Conservation (phyloP, 2,329 filamentous ascomycete genomes). For the Talaromyces atroroseus region DNA sequence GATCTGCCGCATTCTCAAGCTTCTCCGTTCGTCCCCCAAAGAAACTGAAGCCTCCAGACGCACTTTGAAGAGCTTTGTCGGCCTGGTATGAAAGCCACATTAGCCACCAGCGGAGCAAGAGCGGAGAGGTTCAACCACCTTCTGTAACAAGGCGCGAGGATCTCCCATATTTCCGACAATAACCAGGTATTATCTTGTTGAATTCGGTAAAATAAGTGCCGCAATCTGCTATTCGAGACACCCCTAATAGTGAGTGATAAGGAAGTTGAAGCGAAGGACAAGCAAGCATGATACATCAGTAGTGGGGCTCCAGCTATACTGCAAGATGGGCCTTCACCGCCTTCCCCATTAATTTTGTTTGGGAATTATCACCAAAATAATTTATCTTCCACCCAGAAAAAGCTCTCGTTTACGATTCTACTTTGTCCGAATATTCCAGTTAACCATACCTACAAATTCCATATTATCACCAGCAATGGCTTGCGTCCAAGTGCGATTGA, state of each 20-base stretch:
- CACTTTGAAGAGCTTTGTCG: slow-evolving; percentile 72
- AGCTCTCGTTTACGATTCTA: neutral
- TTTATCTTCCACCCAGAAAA: neutral
- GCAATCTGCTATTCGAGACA: neutral
- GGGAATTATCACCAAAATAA: neutral
- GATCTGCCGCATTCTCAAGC: slow-evolving; percentile 79
- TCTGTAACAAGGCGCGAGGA: slow-evolving; percentile 70
- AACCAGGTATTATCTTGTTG: neutral
- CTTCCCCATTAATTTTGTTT: neutral
- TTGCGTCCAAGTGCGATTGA: neutral
- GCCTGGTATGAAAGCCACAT: slow-evolving; percentile 54
- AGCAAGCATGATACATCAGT: neutral
- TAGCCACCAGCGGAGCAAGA: slow-evolving; percentile 17
- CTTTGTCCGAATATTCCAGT: neutral
- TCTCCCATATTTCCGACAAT: slow-evolving; percentile 58
- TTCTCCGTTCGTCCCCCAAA: slow-evolving; percentile 86
- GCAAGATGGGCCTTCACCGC: neutral
- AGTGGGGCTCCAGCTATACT: neutral
- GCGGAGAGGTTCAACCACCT: slow-evolving; percentile 50
- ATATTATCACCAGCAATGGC: slow-evolving; percentile 1
- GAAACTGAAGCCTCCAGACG: slow-evolving; percentile 76
- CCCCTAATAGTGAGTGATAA: neutral
- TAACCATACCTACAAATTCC: neutral
- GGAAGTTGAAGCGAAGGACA: neutral
- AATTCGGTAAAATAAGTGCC: neutral